Evolutionary conservation across 2,329 filamentous ascomycete genomes (phyloP).

Genomic region (Aschersonia sp.): DNA sequence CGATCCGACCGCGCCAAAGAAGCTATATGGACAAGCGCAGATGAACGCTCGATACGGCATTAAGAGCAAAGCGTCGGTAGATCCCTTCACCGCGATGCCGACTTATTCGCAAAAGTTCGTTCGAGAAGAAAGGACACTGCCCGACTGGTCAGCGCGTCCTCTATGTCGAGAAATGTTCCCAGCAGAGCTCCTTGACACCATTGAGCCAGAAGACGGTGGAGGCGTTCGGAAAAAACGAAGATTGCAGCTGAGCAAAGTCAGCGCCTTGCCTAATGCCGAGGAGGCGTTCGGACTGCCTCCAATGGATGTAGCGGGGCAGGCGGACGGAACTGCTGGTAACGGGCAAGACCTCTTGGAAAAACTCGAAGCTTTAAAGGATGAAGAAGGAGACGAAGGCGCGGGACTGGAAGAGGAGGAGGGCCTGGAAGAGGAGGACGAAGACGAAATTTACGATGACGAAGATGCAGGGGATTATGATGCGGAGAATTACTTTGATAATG

Average conservation of each 20-base stretch:
- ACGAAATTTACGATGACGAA: slow-evolving; percentile 40
- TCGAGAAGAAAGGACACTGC: slow-evolving; percentile 34
- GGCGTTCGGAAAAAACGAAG: slow-evolving; percentile 26
- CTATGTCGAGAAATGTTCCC: slow-evolving; percentile 41
- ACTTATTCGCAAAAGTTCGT: slow-evolving; percentile 42
- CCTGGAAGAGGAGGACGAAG: slow-evolving; percentile 29
- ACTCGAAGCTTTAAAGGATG: slow-evolving; percentile 31
- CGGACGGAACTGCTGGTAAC: slow-evolving; percentile 15
- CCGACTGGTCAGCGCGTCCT: slow-evolving; percentile 35
- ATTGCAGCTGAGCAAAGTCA: slow-evolving; percentile 31
- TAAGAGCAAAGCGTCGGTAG: slow-evolving; percentile 38
- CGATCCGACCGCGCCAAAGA: slow-evolving; percentile 24
- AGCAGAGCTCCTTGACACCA: slow-evolving; percentile 36
- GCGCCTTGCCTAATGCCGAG: slow-evolving; percentile 32
- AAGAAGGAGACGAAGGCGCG: slow-evolving; percentile 32
- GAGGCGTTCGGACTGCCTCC: slow-evolving; percentile 30
- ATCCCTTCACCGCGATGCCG: slow-evolving; percentile 44
- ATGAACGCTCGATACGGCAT: slow-evolving; percentile 40
- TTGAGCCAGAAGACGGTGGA: slow-evolving; percentile 28
- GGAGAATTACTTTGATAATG: slow-evolving; percentile 45
- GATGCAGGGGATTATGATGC: slow-evolving; percentile 47
- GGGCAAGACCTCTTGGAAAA: slow-evolving; percentile 26
- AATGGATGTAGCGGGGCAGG: slow-evolving; percentile 13
- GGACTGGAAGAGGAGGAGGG: slow-evolving; percentile 37
- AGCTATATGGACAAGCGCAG: slow-evolving; percentile 42